Percentiles rank a stretch among this genome's conserved stretches.
phyloP scores from a whole-genome alignment of 352 stramenopile genomes.

The Albugo laibachii region DNA sequence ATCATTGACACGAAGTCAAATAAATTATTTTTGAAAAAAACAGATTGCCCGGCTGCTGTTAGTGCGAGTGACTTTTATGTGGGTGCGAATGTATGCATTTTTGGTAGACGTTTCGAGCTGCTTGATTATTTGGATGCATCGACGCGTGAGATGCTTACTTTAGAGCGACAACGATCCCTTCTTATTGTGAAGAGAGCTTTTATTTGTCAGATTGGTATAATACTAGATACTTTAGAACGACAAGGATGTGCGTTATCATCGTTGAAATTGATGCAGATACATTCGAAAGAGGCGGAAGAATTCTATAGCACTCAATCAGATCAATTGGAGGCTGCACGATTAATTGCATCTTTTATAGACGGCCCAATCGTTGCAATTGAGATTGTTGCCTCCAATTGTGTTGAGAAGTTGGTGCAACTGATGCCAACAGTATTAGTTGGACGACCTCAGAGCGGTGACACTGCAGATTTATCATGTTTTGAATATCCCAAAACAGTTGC shows the following conservation, averaged over 20 bases:
- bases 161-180: slow-evolving; percentile 47
- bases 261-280: slow-evolving; percentile 58
- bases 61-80: slow-evolving; percentile 63
- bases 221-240: slow-evolving; percentile 35
- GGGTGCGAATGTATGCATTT: slow-evolving; percentile 61
- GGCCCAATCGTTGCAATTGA: slow-evolving; percentile 43
- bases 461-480: slow-evolving; percentile 11
- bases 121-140: slow-evolving; percentile 67
- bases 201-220: slow-evolving; percentile 22
- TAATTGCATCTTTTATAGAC: slow-evolving; percentile 10
- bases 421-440: slow-evolving; percentile 24
- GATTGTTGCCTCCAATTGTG: slow-evolving; percentile 47
- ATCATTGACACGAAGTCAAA: slow-evolving; percentile 79
- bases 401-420: slow-evolving; percentile 39
- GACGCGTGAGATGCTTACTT: slow-evolving; percentile 42
- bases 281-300: slow-evolving; percentile 23
- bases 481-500: slow-evolving; percentile 27
- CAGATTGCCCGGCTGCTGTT: slow-evolving; percentile 46
- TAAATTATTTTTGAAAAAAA: slow-evolving; percentile 83
- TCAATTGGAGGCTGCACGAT: too few species aligned
- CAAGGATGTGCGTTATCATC: slow-evolving; percentile 54
- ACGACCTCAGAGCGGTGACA: slow-evolving; percentile 7
- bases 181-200: slow-evolving; percentile 36
- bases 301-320: slow-evolving; percentile 18
- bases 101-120: slow-evolving; percentile 66